Evolutionary conservation across 176 grass and related monocot genomes (phyloP).

Genomic region (Otatea glauca): DNA sequence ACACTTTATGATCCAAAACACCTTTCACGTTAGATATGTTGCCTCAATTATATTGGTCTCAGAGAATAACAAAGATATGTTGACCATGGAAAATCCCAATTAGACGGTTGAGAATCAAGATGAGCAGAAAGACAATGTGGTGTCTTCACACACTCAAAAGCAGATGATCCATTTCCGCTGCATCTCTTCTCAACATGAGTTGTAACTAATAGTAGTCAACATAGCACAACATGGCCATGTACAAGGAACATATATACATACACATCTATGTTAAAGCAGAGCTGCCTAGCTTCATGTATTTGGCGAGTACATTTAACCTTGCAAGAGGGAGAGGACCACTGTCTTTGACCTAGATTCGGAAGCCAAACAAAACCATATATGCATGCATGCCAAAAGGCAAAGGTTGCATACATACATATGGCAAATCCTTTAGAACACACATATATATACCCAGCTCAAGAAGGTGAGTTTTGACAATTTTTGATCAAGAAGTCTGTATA

Average conservation of each 20-base stretch:
- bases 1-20: no score
- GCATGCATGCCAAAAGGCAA: neutral
- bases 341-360: neutral
- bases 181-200: neutral
- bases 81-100: neutral
- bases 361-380: no score
- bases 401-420: neutral
- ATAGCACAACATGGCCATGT: neutral
- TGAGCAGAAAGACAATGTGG: neutral
- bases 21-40: no score
- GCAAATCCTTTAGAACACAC: neutral
- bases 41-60: neutral
- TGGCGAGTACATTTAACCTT: neutral
- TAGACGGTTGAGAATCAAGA: neutral
- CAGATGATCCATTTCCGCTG: neutral
- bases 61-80: neutral
- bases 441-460: no score
- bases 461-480: no score
- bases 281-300: neutral
- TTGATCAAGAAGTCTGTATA: no score
- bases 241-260: neutral
- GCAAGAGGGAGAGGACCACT: neutral
- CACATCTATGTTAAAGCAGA: neutral
- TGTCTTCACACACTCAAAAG: neutral
- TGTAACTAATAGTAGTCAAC: neutral